Conservation (phyloP, 2,329 filamentous ascomycete genomes). For the Bimuria novae-zelandiae region DNA sequence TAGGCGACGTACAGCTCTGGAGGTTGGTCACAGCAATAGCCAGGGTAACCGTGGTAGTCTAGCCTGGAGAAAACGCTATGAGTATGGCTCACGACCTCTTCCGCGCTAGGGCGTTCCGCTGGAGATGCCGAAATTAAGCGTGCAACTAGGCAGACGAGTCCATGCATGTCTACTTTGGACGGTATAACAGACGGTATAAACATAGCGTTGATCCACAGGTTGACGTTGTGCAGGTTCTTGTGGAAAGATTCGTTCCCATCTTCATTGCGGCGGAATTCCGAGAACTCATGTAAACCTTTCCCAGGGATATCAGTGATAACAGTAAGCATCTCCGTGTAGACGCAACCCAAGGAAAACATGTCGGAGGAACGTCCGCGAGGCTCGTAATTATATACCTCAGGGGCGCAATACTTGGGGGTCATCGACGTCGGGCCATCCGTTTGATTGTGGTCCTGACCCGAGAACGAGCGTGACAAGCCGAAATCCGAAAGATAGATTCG, state of each 20-base stretch:
- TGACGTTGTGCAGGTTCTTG: conserved; percentile 7
- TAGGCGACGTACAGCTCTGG: not conserved
- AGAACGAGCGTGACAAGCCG: conserved; percentile 23
- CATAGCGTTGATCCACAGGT: not conserved
- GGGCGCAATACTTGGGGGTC: conserved; percentile 25
- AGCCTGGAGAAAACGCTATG: no score
- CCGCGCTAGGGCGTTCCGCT: not conserved
- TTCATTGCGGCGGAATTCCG: conserved; percentile 7
- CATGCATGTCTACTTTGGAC: no score
- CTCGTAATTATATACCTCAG: conserved; percentile 19
- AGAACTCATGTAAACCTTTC: conserved; percentile 5
- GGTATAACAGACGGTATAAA: no score
- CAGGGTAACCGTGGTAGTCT: no score
- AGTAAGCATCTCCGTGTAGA: conserved; percentile 9
- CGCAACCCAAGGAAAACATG: conserved; percentile 18
- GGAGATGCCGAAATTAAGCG: not conserved
- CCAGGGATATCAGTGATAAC: not conserved
- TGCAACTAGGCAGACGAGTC: not conserved
- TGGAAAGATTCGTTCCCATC: conserved; percentile 13
- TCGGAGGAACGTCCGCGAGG: conserved; percentile 22
- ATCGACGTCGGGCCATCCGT: conserved; percentile 19
- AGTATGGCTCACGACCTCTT: conserved; percentile 13
- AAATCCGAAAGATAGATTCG: conserved; percentile 19
- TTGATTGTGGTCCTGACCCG: conserved; percentile 16
- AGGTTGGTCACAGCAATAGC: not conserved